Base-by-base conservation (phyloP, 768 basidiomycete species). In the Neoboletus brunneissimus region DNA sequence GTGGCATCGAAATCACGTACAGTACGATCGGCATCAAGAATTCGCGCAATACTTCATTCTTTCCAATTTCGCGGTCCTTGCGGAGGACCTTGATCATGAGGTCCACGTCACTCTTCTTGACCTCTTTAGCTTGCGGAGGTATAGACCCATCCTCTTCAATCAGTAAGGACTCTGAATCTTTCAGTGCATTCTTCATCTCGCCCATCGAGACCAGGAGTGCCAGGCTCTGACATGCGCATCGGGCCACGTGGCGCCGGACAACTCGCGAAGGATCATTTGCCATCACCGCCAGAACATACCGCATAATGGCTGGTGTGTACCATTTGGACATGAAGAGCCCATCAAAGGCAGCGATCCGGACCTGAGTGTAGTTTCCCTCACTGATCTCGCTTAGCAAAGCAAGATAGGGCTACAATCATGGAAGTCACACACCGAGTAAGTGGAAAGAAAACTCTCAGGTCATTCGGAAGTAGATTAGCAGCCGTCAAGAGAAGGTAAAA, bases 281-380 rank as follows among this genome's bases (percentile, higher is more conserved):
- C 76, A 96, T 86, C 54, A 97, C 88, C 11, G 91, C 82, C 48
- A 96, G 79, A 60, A 98, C 78, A 67, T 98, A 98, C 15, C 85
- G 84, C 83, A 91, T 89, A 63, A 95, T 85, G 65, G 84, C 82
- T 35, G 86, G 86, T 2, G 87, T 80, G 69, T 92, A 87, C 93
- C 94, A 89, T 53, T 93, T 87, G 55, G 88, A 88, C 69, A 94
- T 75, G 78, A 96, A 87, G 11, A 98, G 79, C 34, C 92, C 91
- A 72, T 99, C 97, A 63, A 99, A 97, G 4, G 97, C 96, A 5
- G 91, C 87, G 44, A 93, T 82, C 45, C 97, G 88, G 44, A 99
- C 91, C 67, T 91, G 88, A 3, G 87, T 88, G 64, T 89, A 94
- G 67, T 98, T 97, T 40, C 96, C 97, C 73, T 97, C 94, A 25